Evolutionary conservation across 768 basidiomycete genomes (phyloP).

Genomic region (Kockovaella imperatae): DNA sequence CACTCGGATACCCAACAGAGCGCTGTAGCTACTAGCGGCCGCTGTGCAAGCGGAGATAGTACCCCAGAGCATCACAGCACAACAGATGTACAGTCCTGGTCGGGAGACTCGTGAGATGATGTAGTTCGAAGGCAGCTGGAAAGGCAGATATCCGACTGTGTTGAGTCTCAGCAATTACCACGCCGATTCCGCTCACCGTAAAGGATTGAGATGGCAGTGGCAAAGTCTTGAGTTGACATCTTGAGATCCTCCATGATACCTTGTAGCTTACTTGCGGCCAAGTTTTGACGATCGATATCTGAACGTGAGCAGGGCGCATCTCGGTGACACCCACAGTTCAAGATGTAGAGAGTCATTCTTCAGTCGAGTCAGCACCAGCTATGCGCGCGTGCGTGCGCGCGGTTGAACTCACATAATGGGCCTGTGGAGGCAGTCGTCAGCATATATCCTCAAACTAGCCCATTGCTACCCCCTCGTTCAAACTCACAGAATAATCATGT

Average conservation of each 20-base stretch:
- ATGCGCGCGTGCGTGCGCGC: too few species aligned
- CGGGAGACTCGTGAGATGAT: conserved; percentile 7
- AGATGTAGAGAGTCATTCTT: conserved; percentile 22
- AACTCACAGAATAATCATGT: conserved; percentile 27
- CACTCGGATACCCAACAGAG: conserved; percentile 17
- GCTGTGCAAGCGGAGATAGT: conserved; percentile 22
- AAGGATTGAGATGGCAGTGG: conserved; percentile 10
- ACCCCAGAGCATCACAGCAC: conserved; percentile 22
- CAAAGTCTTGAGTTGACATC: conserved; percentile 10
- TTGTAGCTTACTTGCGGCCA: conserved; percentile 12
- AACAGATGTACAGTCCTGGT: conserved; percentile 13
- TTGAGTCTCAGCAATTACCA: background rate
- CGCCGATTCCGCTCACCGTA: conserved; percentile 7
- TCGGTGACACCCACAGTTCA: conserved; percentile 17
- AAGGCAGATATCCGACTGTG: conserved; percentile 14
- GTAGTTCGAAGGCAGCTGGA: conserved; percentile 14
- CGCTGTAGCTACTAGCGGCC: conserved; percentile 18
- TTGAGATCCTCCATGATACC: conserved; percentile 16
- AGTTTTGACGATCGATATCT: conserved; percentile 19
- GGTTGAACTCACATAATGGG: conserved; percentile 21
- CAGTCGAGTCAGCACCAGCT: too few species aligned
- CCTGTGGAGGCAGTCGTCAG: conserved; percentile 10
- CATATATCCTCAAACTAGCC: background rate
- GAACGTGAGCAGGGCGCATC: background rate
- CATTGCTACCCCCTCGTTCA: background rate